These are phyloP conservation scores for Amyloporia xantha DNA, from an alignment of 768 basidiomycete species.

Conservation along the genomic window DNA sequence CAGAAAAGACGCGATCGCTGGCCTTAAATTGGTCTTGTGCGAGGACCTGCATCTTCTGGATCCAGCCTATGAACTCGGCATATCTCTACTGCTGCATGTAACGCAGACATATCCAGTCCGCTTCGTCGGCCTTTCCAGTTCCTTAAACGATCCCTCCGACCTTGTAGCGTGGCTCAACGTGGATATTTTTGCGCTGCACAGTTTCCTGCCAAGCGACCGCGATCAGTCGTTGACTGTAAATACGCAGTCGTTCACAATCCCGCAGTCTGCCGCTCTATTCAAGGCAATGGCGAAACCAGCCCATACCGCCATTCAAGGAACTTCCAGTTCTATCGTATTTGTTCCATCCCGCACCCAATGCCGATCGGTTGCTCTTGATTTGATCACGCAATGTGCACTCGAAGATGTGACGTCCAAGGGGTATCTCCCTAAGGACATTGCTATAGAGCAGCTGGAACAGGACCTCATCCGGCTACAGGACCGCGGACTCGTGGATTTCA, in stretches of 20 bases:
- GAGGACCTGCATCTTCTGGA: constrained; percentile 85
- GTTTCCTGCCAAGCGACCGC: constrained; percentile 78
- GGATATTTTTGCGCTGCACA: constrained; percentile 53
- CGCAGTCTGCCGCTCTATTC: constrained; percentile 80
- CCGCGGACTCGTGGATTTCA: constrained; percentile 54
- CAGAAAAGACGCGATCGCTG: constrained; percentile 21
- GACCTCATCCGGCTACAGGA: constrained; percentile 58
- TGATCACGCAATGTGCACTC: constrained; percentile 83
- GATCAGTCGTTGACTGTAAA: constrained; percentile 68
- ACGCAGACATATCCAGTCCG: constrained; percentile 59
- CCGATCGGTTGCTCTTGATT: constrained; percentile 63
- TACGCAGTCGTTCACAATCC: constrained; percentile 75
- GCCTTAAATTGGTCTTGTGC: constrained; percentile 64
- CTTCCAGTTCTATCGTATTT: constrained; percentile 64
- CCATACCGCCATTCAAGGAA: constrained; percentile 60
- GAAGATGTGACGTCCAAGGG: constrained; percentile 63
- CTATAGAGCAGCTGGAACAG: constrained; percentile 51
- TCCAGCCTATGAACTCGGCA: constrained; percentile 69
- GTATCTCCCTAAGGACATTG: constrained; percentile 49
- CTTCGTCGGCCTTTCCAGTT: constrained; percentile 69
- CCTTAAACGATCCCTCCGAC: constrained; percentile 75
- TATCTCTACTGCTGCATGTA: constrained; percentile 65
- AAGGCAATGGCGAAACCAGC: constrained; percentile 91
- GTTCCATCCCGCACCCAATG: constrained; percentile 84
- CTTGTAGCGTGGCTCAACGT: constrained; percentile 82